A percentile compares a stretch with the other conserved stretches of the same genome.
Evolutionary conservation across 1,284 basidiomycete genomes (phyloP).

Genomic region (Gomphus sp.): DNA sequence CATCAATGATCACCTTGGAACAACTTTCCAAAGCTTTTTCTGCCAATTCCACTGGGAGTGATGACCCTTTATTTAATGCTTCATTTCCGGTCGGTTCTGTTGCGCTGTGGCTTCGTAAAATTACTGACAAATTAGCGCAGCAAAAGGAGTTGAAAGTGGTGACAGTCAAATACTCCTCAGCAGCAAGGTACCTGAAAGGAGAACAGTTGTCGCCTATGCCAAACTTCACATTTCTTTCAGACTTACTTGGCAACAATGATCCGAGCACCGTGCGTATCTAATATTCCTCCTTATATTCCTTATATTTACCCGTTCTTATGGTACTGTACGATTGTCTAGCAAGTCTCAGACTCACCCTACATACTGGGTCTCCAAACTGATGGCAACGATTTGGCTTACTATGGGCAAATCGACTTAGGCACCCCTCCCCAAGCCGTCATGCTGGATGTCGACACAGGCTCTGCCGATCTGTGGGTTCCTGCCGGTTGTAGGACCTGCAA

Average conservation of each 20-base stretch:
- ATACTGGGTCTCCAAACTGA: neutral
- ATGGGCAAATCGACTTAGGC: constrained; percentile 13
- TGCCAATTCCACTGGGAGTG: neutral
- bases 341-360: neutral
- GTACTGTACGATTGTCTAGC: constrained; percentile 23
- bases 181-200: constrained; percentile 25
- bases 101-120: neutral
- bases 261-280: constrained; percentile 10
- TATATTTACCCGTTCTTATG: constrained; percentile 26
- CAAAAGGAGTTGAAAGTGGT: constrained; percentile 23
- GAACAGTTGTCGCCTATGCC: constrained; percentile 25
- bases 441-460: constrained; percentile 29
- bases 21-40: neutral
- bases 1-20: neutral
- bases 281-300: neutral
- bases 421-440: constrained; percentile 13
- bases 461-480: constrained; percentile 21
- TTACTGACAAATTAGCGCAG: constrained; percentile 13
- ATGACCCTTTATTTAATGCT: constrained; percentile 9
- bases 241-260: constrained; percentile 17
- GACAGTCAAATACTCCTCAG: constrained; percentile 29
- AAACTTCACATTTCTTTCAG: constrained; percentile 19
- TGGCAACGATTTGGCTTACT: constrained; percentile 14
- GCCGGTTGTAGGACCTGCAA: neutral
- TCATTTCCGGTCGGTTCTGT: constrained; percentile 8